Base-by-base conservation (phyloP, 164 flowering plant species). In the Berberis vulgaris region DNA sequence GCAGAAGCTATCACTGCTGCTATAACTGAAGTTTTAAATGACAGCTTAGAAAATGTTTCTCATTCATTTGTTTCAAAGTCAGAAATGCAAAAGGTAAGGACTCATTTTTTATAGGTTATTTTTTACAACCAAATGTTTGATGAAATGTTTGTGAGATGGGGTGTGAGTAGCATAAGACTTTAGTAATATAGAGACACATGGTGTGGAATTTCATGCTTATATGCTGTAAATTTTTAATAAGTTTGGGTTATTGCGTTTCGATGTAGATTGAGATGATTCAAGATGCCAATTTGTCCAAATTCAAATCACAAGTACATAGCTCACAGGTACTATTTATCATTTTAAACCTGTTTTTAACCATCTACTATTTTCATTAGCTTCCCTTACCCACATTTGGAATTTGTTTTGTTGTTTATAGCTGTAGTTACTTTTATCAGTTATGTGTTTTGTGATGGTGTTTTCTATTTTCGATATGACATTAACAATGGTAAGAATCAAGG, bases 1-100 rank as follows among this genome's bases (percentile, higher is more conserved):
- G 97, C 97, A 0, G 97, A 91, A 70, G 97, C 89, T 1, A 85
- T 88, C 50, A 91, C 97, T 1, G 68, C 84, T 52, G 89, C 91
- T 2, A 82, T 90, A 3, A 86, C 85, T 26, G 80, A 83, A 49
- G 97, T 90, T 58, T 71, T 88, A 68, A 81, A 85, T 64, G 93
- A 84, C 60, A 88, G 88, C 65, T 80, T 88, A 78, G 93, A 85
- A 57, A 88, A 86, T 79, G 80, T 86, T 8, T 71, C 86, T 52
- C 81, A 84, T 9, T 69, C 85, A 1, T 83, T 82, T 62, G 84
- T 85, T 26, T 78, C 93, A 0, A 83, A 76, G 62, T 68, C 67
- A 0, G 90, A 88, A 65, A 82, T 86, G 97, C 89, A 91, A 74
- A 91, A 80, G 76, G 97, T 88, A 73, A 49, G 12, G 40, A 2